Conservation (phyloP, 345 rosid species). For the Arabidopsis arenosa region DNA sequence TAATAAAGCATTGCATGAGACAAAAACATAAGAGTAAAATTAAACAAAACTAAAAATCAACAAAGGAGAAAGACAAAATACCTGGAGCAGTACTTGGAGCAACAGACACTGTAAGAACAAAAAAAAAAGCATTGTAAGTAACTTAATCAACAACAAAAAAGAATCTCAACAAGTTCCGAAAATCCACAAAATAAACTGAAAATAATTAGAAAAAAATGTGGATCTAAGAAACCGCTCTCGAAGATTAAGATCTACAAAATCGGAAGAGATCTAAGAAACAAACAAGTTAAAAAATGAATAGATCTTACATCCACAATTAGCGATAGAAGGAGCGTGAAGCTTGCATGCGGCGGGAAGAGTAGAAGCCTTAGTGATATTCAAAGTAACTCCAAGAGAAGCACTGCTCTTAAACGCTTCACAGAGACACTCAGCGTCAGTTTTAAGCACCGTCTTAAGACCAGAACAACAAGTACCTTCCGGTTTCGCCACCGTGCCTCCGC, state of each 20-base stretch:
- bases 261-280: neutral
- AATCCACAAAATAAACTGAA: neutral
- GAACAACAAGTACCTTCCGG: constrained; percentile 49
- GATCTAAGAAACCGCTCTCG: constrained; percentile 17
- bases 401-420: constrained; percentile 51
- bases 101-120: constrained; percentile 35
- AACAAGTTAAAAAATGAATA: neutral
- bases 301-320: constrained; percentile 47
- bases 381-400: constrained; percentile 44
- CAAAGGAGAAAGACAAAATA: constrained; percentile 20
- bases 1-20: neutral
- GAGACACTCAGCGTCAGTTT: constrained; percentile 45
- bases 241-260: neutral
- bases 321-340: constrained; percentile 47
- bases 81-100: constrained; percentile 45
- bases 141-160: neutral
- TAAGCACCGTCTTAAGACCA: constrained; percentile 49
- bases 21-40: neutral
- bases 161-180: neutral
- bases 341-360: constrained; percentile 52
- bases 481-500: constrained; percentile 17
- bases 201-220: neutral
- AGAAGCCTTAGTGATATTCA: constrained; percentile 52
- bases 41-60: neutral
- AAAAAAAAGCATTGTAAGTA: neutral